phyloP scores from a whole-genome alignment of 1,284 basidiomycete genomes.

The Volvariella surrecta region DNA sequence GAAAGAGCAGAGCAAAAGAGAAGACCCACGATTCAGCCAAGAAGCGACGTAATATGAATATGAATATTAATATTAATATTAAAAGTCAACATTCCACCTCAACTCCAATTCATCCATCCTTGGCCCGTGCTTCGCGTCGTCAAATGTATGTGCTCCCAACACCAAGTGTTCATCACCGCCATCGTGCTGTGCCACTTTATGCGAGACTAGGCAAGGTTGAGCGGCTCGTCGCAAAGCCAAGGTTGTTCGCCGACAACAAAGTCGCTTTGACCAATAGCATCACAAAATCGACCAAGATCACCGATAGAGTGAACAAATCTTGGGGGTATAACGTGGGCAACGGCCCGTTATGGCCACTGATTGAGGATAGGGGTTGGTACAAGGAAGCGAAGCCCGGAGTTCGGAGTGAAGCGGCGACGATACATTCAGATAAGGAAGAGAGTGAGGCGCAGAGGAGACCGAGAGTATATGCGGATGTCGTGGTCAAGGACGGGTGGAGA shows the following conservation, averaged over 20 bases:
- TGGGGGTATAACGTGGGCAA: constrained; percentile 65
- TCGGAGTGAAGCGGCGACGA: no score
- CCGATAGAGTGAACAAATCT: constrained; percentile 41
- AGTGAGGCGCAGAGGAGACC: no score
- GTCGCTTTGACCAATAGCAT: constrained; percentile 37
- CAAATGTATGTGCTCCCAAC: constrained; percentile 47
- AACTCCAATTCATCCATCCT: no score
- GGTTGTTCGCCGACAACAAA: constrained; percentile 30
- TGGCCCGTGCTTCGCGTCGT: constrained; percentile 12
- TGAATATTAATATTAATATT: no score
- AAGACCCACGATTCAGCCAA: no score
- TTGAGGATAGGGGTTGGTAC: constrained; percentile 70
- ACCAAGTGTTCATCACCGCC: constrained; percentile 57
- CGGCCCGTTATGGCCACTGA: constrained; percentile 65
- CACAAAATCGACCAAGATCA: constrained; percentile 29
- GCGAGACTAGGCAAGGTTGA: constrained; percentile 41
- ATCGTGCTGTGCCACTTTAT: constrained; percentile 54
- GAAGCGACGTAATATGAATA: no score
- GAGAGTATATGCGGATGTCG: constrained; percentile 41
- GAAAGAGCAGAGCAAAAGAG: no score
- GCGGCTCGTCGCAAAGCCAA: constrained; percentile 40
- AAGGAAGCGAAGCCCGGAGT: constrained; percentile 43
- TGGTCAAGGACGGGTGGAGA: constrained; percentile 34
- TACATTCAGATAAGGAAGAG: no score
- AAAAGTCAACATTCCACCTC: no score